phyloP scores from a whole-genome alignment of 1,284 basidiomycete genomes.

The Boletus mariae region DNA sequence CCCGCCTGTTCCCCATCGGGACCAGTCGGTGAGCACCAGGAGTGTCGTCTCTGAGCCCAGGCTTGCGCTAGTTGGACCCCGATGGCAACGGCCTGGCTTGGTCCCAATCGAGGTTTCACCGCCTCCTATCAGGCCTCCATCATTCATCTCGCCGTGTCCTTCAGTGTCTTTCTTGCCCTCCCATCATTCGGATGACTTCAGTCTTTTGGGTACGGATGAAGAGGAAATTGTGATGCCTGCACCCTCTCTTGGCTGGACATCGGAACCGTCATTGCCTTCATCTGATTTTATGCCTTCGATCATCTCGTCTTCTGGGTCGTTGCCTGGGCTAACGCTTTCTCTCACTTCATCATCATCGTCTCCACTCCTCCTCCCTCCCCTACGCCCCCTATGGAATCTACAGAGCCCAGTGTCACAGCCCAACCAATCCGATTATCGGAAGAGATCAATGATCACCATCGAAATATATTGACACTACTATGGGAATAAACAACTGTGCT shows the following conservation, averaged over 20 bases:
- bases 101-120: constrained; percentile 36
- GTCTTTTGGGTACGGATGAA: constrained; percentile 37
- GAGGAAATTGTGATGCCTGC: constrained; percentile 26
- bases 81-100: constrained; percentile 16
- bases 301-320: constrained; percentile 31
- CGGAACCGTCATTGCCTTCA: constrained; percentile 33
- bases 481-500: constrained; percentile 50
- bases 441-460: constrained; percentile 37
- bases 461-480: constrained; percentile 46
- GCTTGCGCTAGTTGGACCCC: constrained; percentile 28
- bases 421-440: constrained; percentile 31
- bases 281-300: constrained; percentile 32
- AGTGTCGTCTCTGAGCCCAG: constrained; percentile 23
- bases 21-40: constrained; percentile 41
- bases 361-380: constrained; percentile 35
- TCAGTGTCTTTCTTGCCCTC: constrained; percentile 66
- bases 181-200: constrained; percentile 69
- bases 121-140: constrained; percentile 40
- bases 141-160: constrained; percentile 49
- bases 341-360: constrained; percentile 32
- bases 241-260: constrained; percentile 30
- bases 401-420: constrained; percentile 42
- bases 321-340: constrained; percentile 32
- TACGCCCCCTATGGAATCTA: constrained; percentile 33
- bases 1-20: constrained; percentile 36